These are phyloP conservation scores for Populus tremula DNA, from an alignment of 345 rosid species.

Conservation along the genomic window DNA sequence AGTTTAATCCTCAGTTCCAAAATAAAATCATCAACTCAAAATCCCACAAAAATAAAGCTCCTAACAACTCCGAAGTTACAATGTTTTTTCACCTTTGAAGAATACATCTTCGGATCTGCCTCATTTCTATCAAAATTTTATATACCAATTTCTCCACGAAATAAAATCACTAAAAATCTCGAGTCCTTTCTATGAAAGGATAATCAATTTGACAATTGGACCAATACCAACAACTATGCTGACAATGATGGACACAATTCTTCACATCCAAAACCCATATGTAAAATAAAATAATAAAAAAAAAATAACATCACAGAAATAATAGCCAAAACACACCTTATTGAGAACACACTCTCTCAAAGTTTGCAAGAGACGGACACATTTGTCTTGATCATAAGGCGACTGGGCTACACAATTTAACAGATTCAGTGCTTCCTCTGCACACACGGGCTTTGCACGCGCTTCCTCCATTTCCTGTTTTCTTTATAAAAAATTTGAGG, in stretches of 20 bases:
- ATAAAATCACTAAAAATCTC: too few species aligned
- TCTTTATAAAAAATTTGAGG: not conserved
- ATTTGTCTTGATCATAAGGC: slow-evolving; percentile 63
- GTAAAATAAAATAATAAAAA: not conserved
- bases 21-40: not conserved
- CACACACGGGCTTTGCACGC: slow-evolving; percentile 48
- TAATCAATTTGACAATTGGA: not conserved
- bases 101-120: not conserved
- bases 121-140: not conserved
- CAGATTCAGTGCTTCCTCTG: slow-evolving; percentile 61
- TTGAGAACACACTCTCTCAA: slow-evolving; percentile 62
- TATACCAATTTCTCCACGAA: not conserved
- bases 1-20: not conserved
- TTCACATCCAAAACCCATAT: not conserved
- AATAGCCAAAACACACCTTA: slow-evolving; percentile 42
- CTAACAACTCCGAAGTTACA: not conserved
- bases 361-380: slow-evolving; percentile 50
- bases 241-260: not conserved
- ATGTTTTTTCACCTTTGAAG: not conserved
- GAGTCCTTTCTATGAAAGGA: not conserved
- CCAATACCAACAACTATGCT: not conserved
- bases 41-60: not conserved
- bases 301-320: not conserved
- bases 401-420: slow-evolving; percentile 77
- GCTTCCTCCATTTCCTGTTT: slow-evolving; percentile 38